Percentiles rank a stretch among this genome's conserved stretches.
These are phyloP conservation scores for Geotrichum candidum DNA, from an alignment of 1,139 yeast genomes.

Conservation along the genomic window DNA sequence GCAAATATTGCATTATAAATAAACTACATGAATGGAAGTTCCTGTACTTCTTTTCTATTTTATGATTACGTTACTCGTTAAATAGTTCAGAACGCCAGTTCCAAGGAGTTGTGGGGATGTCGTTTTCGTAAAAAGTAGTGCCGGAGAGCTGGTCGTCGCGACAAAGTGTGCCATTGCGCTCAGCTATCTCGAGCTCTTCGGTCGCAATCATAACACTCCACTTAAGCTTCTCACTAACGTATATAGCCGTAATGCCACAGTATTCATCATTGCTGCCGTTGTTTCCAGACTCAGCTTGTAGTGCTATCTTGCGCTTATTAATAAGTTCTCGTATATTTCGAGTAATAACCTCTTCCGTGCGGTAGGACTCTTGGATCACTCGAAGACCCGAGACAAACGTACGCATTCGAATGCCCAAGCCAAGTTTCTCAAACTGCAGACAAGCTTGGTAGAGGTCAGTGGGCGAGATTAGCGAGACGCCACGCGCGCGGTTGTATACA, in stretches of 20 bases:
- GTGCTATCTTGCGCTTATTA: slow-evolving; percentile 1
- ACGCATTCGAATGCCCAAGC: slow-evolving; percentile 43
- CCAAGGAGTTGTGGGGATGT: slow-evolving; percentile 2
- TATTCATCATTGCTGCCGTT: background rate
- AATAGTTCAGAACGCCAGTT: slow-evolving; percentile 11
- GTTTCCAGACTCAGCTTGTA: background rate
- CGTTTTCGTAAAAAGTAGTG: slow-evolving; percentile 38
- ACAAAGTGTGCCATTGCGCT: slow-evolving; percentile 51
- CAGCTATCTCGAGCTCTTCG: slow-evolving; percentile 61
- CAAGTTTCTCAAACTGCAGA: slow-evolving; percentile 41
- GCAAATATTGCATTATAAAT: slow-evolving; percentile 15
- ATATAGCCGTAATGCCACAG: slow-evolving; percentile 40
- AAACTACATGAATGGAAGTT: background rate
- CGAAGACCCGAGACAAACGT: slow-evolving; percentile 40
- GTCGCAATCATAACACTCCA: slow-evolving; percentile 68
- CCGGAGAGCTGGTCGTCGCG: slow-evolving; percentile 66
- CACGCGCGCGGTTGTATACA: slow-evolving; percentile 54
- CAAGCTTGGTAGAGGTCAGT: slow-evolving; percentile 51
- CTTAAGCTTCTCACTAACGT: slow-evolving; percentile 49
- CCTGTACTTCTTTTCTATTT: background rate
- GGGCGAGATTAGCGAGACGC: slow-evolving; percentile 55
- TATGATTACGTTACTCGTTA: slow-evolving; percentile 5
- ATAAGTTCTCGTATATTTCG: slow-evolving; percentile 35
- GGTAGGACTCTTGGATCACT: slow-evolving; percentile 42
- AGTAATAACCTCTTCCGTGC: slow-evolving; percentile 34